Conservation (phyloP, 2,329 filamentous ascomycete species). For the Alternaria sp. region DNA sequence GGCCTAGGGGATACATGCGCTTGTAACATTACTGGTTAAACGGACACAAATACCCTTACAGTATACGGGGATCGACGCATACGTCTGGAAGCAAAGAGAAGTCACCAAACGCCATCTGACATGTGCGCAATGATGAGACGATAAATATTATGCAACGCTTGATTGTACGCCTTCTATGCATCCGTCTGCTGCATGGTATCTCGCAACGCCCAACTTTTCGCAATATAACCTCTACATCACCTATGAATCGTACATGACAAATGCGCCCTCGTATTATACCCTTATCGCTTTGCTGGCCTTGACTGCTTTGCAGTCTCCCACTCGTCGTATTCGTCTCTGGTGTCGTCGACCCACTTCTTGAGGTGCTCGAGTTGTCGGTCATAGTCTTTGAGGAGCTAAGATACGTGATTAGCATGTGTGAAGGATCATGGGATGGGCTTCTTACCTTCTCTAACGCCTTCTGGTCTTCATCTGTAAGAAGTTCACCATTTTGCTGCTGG, state of each 20-base stretch:
- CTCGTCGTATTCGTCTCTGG: conserved; percentile 65
- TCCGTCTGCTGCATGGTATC: conserved; percentile 17
- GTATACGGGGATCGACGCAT: background rate
- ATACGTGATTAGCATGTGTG: conserved; percentile 18
- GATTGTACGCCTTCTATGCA: conserved; percentile 5
- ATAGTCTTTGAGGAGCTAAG: conserved; percentile 78
- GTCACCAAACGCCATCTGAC: background rate
- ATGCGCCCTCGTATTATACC: background rate
- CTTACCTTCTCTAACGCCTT: conserved; percentile 76
- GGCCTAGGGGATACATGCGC: background rate
- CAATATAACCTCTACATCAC: conserved; percentile 20
- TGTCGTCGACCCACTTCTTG: conserved; percentile 67
- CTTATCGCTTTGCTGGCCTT: conserved; percentile 33
- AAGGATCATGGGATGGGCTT: background rate
- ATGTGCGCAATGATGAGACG: background rate
- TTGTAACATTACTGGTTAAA: conserved; percentile 6
- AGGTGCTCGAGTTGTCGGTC: conserved; percentile 79
- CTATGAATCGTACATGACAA: conserved; percentile 21
- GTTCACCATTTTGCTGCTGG: conserved; percentile 54
- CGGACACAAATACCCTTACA: background rate
- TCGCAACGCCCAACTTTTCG: conserved; percentile 20
- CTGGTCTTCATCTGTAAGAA: conserved; percentile 73
- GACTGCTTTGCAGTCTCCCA: conserved; percentile 53
- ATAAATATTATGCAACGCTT: background rate
- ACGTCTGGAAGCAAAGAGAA: background rate